These are phyloP conservation scores for Hypsizygus marmoreus DNA, from an alignment of 768 basidiomycete species.

Conservation along the genomic window DNA sequence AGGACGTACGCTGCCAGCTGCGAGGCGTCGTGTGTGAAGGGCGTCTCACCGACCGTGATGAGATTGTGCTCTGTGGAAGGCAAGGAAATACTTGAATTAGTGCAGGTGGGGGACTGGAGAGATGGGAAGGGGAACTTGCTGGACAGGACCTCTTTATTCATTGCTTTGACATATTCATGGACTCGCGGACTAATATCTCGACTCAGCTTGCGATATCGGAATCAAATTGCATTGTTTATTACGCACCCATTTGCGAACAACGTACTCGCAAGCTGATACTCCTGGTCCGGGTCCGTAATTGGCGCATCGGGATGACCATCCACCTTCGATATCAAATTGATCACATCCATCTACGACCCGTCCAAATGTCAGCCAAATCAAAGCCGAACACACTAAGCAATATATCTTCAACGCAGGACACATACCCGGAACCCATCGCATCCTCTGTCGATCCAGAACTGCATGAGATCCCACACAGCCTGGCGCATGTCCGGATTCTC, in stretches of 20 bases:
- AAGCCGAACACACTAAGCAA: no score
- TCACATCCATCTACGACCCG: slow-evolving; percentile 61
- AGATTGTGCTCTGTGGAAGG: slow-evolving; percentile 47
- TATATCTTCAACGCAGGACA: no score
- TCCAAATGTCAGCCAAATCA: no score
- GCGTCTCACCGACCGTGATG: slow-evolving; percentile 70
- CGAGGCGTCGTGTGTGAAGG: slow-evolving; percentile 54
- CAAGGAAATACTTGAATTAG: background rate
- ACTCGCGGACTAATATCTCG: slow-evolving; percentile 64
- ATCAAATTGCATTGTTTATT: background rate
- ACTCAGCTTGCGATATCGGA: background rate
- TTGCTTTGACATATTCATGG: slow-evolving; percentile 68
- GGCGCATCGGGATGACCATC: slow-evolving; percentile 68
- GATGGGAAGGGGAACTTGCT: slow-evolving; percentile 36
- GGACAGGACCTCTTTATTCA: slow-evolving; percentile 62
- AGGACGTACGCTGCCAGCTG: slow-evolving; percentile 58
- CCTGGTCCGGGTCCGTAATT: slow-evolving; percentile 48
- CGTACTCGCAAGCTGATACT: slow-evolving; percentile 55
- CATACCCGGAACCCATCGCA: slow-evolving; percentile 75
- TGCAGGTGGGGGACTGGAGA: slow-evolving; percentile 11
- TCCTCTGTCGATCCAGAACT: slow-evolving; percentile 74
- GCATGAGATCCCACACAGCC: slow-evolving; percentile 65
- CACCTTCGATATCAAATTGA: slow-evolving; percentile 67
- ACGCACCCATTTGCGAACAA: slow-evolving; percentile 63
- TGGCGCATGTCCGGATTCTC: slow-evolving; percentile 62